Conservation (phyloP, 306 rosid species). For the Phaseolus lunatus region DNA sequence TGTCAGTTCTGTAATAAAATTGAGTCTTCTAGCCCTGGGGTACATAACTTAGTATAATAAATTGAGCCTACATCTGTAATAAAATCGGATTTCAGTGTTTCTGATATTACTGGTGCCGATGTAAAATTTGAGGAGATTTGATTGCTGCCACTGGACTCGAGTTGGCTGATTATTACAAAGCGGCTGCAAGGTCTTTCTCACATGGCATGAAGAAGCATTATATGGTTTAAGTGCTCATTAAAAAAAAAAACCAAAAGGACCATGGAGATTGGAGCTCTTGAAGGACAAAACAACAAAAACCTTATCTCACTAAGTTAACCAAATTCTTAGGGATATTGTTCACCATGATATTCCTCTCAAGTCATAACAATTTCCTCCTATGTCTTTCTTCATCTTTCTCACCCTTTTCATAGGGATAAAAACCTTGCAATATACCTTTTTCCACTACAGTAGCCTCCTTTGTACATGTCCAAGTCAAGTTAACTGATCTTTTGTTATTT, state of each 20-base stretch:
- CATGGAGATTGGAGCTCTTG: constrained; percentile 29
- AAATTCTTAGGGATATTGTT: no score
- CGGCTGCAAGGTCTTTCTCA: constrained; percentile 19
- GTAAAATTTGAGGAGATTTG: constrained; percentile 26
- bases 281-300: background rate
- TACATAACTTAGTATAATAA: background rate
- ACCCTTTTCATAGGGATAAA: no score
- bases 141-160: constrained; percentile 19
- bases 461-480: no score
- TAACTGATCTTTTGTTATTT: no score
- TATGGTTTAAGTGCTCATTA: background rate
- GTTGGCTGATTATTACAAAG: constrained; percentile 21
- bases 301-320: no score
- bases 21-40: no score
- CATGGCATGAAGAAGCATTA: constrained; percentile 7
- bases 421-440: no score
- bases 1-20: no score
- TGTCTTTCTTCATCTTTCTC: no score
- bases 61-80: background rate
- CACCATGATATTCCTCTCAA: no score
- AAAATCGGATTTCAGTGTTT: constrained; percentile 3
- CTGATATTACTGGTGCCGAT: background rate
- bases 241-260: background rate
- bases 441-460: no score
- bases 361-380: no score